These are phyloP conservation scores for Shiraia sp. DNA, from an alignment of 2,329 filamentous ascomycete species.

Conservation along the genomic window DNA sequence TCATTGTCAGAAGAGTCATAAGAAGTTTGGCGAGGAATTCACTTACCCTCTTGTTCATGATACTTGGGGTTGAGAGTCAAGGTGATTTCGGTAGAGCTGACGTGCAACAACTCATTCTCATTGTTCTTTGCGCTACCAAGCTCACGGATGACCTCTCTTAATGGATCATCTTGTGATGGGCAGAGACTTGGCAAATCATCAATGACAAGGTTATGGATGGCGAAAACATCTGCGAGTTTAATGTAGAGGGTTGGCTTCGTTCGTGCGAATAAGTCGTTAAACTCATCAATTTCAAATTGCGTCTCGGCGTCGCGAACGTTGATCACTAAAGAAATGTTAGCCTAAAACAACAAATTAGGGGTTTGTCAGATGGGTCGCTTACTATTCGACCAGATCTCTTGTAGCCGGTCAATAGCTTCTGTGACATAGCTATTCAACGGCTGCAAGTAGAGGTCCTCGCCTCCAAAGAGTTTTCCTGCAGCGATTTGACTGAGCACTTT, in stretches of 20 bases:
- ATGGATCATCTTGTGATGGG: constrained; percentile 78
- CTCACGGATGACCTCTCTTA: constrained; percentile 90
- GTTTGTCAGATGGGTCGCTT: constrained; percentile 37
- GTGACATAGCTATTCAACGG: constrained; percentile 90
- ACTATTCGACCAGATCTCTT: constrained; percentile 71
- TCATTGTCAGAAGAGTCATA: constrained; percentile 23
- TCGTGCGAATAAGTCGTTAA: constrained; percentile 95
- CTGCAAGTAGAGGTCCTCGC: constrained; percentile 93
- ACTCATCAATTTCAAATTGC: constrained; percentile 98
- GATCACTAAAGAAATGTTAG: constrained; percentile 63
- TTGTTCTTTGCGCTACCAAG: constrained; percentile 96
- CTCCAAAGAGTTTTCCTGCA: constrained; percentile 85
- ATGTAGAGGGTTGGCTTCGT: constrained; percentile 98
- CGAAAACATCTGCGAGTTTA: constrained; percentile 97
- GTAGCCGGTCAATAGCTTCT: constrained; percentile 80
- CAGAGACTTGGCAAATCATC: constrained; percentile 78
- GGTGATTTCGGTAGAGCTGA: constrained; percentile 85
- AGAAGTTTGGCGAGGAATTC: neutral
- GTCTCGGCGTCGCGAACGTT: constrained; percentile 83
- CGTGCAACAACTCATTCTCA: constrained; percentile 87
- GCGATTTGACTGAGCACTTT: constrained; percentile 91
- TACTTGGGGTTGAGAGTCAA: constrained; percentile 89
- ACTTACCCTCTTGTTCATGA: constrained; percentile 74
- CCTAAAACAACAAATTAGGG: constrained; percentile 1
- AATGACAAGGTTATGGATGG: constrained; percentile 86